phyloP scores from a whole-genome alignment of 371 early-diverging fungal genomes.

The Rhizomucor pusillus region DNA sequence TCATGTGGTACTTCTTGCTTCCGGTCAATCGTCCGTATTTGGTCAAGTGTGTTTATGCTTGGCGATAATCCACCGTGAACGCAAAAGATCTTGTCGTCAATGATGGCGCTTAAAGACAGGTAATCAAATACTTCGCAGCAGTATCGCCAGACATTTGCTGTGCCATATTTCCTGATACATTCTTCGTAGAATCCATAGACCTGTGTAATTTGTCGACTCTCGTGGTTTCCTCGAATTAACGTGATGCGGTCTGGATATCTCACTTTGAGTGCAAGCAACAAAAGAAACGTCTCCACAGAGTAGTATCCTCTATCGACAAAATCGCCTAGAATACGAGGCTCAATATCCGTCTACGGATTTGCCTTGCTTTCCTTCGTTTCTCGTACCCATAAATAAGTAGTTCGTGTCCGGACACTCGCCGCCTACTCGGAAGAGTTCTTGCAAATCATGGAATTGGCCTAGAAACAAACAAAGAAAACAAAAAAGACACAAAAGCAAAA shows the following conservation, averaged over 20 bases:
- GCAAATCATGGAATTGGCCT: slow-evolving; percentile 96
- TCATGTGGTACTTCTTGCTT: slow-evolving; percentile 99
- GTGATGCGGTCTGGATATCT: slow-evolving; percentile 95
- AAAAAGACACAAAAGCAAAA: background rate
- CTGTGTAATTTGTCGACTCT: slow-evolving; percentile 97
- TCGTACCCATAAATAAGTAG: slow-evolving; percentile 91
- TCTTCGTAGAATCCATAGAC: slow-evolving; percentile 99
- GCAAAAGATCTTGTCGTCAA: slow-evolving; percentile 94
- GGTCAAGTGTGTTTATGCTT: slow-evolving; percentile 90
- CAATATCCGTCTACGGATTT: background rate
- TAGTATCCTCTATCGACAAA: slow-evolving; percentile 99
- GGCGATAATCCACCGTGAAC: slow-evolving; percentile 99
- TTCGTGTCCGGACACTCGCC: slow-evolving; percentile 97
- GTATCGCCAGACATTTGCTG: slow-evolving; percentile 95
- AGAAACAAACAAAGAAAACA: background rate
- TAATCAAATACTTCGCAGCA: slow-evolving; percentile 99
- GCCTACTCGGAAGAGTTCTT: slow-evolving; percentile 94
- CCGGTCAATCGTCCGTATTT: slow-evolving; percentile 96
- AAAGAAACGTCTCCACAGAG: slow-evolving; percentile 97
- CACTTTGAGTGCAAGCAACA: slow-evolving; percentile 96
- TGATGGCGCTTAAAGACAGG: slow-evolving; percentile 91
- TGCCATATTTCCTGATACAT: slow-evolving; percentile 97
- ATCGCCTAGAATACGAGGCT: slow-evolving; percentile 68
- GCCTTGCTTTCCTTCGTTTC: background rate
- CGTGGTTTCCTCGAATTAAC: slow-evolving; percentile 99